These are phyloP conservation scores for Ramaria rubella DNA, from an alignment of 768 basidiomycete genomes.

Conservation along the genomic window DNA sequence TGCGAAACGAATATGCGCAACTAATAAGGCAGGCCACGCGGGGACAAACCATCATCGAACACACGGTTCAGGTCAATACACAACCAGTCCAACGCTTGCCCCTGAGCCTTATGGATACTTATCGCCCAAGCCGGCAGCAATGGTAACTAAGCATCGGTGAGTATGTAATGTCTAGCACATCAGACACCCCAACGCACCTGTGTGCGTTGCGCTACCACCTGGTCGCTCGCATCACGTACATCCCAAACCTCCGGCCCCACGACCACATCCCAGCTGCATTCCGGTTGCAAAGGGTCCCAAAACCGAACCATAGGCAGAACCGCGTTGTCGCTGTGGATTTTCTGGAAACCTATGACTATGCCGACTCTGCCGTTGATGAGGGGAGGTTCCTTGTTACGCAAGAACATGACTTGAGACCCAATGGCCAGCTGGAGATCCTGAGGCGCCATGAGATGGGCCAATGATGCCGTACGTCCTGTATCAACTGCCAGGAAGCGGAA, in stretches of 20 bases:
- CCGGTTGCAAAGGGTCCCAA: conserved; percentile 43
- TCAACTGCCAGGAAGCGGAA: too few species aligned
- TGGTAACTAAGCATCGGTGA: conserved; percentile 19
- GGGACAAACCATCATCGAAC: conserved; percentile 27
- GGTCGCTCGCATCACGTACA: conserved; percentile 78
- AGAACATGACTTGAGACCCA: conserved; percentile 88
- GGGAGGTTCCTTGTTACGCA: conserved; percentile 85
- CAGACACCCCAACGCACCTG: conserved; percentile 49
- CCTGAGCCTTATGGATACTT: conserved; percentile 44
- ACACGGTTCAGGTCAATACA: conserved; percentile 40
- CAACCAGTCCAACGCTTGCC: conserved; percentile 40
- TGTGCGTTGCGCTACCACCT: conserved; percentile 66
- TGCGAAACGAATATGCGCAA: not conserved
- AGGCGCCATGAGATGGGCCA: conserved; percentile 53
- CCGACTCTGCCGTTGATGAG: conserved; percentile 96
- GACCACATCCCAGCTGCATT: conserved; percentile 44
- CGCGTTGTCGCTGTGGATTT: not conserved
- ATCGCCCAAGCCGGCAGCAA: conserved; percentile 40
- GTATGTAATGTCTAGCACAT: not conserved
- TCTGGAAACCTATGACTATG: conserved; percentile 66
- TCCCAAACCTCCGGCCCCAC: conserved; percentile 75
- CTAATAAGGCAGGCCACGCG: not conserved
- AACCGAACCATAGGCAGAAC: conserved; percentile 73
- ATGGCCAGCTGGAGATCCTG: conserved; percentile 51
- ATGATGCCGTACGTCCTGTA: too few species aligned